Conservation (phyloP, 306 rosid species). For the Abrus precatorius region DNA sequence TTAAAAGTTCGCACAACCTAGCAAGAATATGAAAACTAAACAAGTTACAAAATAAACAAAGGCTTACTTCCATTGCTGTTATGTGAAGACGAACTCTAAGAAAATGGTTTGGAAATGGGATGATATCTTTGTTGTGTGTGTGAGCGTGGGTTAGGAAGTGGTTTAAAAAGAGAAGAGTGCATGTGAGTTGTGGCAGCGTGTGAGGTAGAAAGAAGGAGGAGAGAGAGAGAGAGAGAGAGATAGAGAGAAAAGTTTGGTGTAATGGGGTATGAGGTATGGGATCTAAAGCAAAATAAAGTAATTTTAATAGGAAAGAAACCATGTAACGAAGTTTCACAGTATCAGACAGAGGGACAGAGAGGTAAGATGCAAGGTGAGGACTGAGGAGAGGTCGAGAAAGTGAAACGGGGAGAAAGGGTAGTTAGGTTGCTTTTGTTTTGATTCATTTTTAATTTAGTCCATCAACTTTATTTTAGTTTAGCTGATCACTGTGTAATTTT, state of each 20-base stretch:
- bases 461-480: background rate
- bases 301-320: conserved; percentile 45
- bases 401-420: background rate
- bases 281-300: conserved; percentile 42
- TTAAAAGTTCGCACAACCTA: background rate
- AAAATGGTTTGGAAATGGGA: conserved; percentile 21
- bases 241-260: conserved; percentile 33
- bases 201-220: conserved; percentile 7
- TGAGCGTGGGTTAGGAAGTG: conserved; percentile 52
- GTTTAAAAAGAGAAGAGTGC: conserved; percentile 50
- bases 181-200: conserved; percentile 37
- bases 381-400: conserved; percentile 25
- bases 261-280: conserved; percentile 43
- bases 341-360: conserved; percentile 70
- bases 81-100: background rate
- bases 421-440: conserved; percentile 25
- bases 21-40: background rate
- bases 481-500: background rate
- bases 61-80: conserved; percentile 56
- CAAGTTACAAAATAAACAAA: no score
- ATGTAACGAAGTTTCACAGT: conserved; percentile 60
- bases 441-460: conserved; percentile 47
- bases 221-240: conserved; percentile 23
- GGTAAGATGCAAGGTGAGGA: conserved; percentile 48
- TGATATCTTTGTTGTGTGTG: conserved; percentile 21